These are phyloP conservation scores for Plasmodium berghei DNA, from an alignment of 169 alveolate genomes.

Conservation along the genomic window DNA sequence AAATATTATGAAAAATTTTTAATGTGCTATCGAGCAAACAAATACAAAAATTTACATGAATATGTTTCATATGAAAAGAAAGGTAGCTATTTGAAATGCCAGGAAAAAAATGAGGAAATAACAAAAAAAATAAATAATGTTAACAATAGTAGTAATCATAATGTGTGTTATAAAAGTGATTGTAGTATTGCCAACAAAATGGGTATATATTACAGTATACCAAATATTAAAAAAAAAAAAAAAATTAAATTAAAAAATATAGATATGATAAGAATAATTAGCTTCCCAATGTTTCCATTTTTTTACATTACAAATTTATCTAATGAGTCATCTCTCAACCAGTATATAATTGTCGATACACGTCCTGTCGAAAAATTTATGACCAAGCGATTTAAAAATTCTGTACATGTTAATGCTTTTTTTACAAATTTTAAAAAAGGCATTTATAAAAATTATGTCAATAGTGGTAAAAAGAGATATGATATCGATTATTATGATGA, in stretches of 20 bases:
- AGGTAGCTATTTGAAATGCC: background rate
- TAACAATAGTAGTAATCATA: background rate
- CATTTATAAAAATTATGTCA: conserved; percentile 29
- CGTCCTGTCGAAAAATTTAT: conserved; percentile 41
- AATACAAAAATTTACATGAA: conserved; percentile 43
- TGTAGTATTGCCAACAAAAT: background rate
- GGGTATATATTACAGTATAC: conserved; percentile 11
- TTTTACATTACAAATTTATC: conserved; percentile 22
- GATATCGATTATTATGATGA: conserved; percentile 18
- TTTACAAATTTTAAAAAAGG: conserved; percentile 65
- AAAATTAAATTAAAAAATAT: conserved; percentile 37
- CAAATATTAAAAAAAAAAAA: background rate
- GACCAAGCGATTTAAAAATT: conserved; percentile 41
- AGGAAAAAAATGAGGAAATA: background rate
- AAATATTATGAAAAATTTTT: conserved; percentile 51
- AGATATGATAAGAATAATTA: conserved; percentile 14
- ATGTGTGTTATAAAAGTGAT: background rate
- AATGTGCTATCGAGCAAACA: conserved; percentile 27
- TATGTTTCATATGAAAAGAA: conserved; percentile 23
- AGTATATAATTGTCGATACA: conserved; percentile 42
- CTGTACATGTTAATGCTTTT: conserved; percentile 68
- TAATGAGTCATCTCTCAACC: conserved; percentile 26
- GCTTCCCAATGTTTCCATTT: conserved; percentile 67
- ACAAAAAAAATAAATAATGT: background rate
- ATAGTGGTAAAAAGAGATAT: conserved; percentile 21